Evolutionary conservation across 2,329 filamentous ascomycete genomes (phyloP), one percentile per base, ranked within the genome.

Genomic region (Lachnellula suecica): DNA sequence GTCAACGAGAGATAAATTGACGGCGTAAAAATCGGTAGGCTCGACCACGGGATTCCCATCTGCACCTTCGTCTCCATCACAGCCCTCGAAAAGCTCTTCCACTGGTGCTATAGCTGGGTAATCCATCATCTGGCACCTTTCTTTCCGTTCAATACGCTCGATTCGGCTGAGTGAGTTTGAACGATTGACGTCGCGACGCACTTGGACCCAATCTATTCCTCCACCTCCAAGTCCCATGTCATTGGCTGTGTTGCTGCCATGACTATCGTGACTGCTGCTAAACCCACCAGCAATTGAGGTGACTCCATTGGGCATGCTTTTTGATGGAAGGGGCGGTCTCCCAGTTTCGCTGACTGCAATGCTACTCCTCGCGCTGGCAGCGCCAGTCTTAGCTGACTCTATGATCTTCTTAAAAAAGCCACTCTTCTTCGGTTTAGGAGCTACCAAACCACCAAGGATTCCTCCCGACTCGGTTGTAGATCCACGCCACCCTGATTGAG

Each of bases 381-480:
- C 92, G 27, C 91, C 91, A 0, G 93, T 97, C 74, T 96, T 97
- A 15, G 92, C 93, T 2, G 90, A 91, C 59, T 96, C 92, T 25
- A 97, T 83, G 62, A 97, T 93, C 66, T 96, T 95, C 71, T 93
- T 94, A 77, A 97, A 94, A 65, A 97, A 96, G 44, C 91, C 93
- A 56, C 87, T 86, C 69, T 91, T 94, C 58, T 89, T 91, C 1
- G 84, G 78, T 71, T 92, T 88, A 0, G 91, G 91, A 54, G 79
- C 75, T 6, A 85, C 77, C 8, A 97, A 79, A 0, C 93, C 92
- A 37, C 93, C 93, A 5, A 97, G 78, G 1, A 87, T 81, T 35
- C 84, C 81, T 0, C 79, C 79, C 44, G 92, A 88, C 19, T 85
- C 83, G 1, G 80, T 73, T 50, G 83, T 71, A 38, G 72, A 68